Conservation (phyloP, 2,329 filamentous ascomycete species). For the Fusarium longipes region DNA sequence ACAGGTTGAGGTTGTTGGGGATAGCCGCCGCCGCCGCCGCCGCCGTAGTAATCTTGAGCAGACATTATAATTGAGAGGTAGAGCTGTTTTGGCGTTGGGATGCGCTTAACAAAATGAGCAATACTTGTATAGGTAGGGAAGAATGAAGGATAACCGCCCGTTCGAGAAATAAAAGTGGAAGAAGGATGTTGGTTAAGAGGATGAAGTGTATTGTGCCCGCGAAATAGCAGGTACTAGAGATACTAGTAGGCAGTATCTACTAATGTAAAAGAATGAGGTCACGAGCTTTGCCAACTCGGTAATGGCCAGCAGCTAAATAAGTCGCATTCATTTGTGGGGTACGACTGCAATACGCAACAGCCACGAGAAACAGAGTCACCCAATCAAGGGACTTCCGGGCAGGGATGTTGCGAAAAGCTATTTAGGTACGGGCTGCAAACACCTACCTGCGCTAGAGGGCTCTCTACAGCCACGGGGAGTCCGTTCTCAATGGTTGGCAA, state of each 20-base stretch:
- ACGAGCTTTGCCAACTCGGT: conserved; percentile 23
- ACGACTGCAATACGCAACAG: neutral
- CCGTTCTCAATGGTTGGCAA: conserved; percentile 17
- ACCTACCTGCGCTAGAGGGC: conserved; percentile 1
- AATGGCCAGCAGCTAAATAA: neutral
- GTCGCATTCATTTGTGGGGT: neutral
- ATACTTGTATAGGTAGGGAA: neutral
- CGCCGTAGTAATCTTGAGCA: conserved; percentile 56
- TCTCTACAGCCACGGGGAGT: conserved; percentile 3
- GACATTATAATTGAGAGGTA: conserved; percentile 49
- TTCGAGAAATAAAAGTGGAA: neutral
- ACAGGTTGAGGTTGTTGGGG: conserved; percentile 56
- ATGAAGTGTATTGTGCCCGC: conserved; percentile 11
- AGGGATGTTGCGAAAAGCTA: neutral
- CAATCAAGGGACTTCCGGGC: conserved; percentile 17
- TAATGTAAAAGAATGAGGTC: conserved; percentile 14
- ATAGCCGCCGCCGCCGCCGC: conserved; percentile 49
- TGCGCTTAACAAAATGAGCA: neutral
- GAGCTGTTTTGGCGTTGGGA: conserved; percentile 7
- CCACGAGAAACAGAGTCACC: neutral
- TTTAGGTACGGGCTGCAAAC: neutral
- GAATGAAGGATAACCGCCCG: neutral
- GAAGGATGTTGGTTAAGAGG: conserved; percentile 1
- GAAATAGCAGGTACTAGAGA: neutral
- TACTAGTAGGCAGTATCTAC: neutral